phyloP scores from a whole-genome alignment of 176 grass and related monocot species.

The Juncus inflexus region DNA sequence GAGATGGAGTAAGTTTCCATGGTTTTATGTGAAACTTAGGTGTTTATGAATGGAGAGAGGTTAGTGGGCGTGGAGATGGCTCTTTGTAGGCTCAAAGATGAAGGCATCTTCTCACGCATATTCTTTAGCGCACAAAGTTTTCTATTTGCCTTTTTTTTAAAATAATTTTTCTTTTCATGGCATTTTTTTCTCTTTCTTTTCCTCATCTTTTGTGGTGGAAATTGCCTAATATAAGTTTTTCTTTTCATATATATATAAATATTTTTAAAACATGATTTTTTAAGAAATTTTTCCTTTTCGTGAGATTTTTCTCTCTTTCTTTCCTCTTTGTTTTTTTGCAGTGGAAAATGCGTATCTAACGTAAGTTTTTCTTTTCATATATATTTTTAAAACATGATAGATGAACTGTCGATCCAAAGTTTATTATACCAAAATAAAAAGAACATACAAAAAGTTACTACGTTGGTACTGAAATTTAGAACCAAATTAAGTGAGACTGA shows the following conservation, averaged over 20 bases:
- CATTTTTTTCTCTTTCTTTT: background rate
- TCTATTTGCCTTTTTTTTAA: background rate
- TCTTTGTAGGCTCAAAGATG: background rate
- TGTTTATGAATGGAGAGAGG: background rate
- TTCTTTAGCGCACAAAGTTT: background rate
- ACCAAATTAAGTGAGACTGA: no score
- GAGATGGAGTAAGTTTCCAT: background rate
- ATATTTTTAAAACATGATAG: no score
- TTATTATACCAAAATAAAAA: no score
- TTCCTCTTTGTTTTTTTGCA: background rate
- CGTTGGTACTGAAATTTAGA: no score
- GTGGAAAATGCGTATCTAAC: background rate
- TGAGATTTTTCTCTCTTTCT: background rate
- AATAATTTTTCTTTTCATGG: background rate
- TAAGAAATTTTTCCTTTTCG: background rate
- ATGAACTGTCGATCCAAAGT: no score
- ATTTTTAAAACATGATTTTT: no score
- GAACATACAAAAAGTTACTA: no score
- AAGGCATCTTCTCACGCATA: slow-evolving; percentile 16
- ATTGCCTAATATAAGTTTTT: no score
- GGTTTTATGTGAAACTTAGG: no score
- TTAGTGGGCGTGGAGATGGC: background rate
- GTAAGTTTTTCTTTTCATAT: no score
- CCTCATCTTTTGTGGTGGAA: background rate
- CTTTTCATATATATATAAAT: no score